Evolutionary conservation across 257 asterid genomes (phyloP), one percentile per base, ranked within the genome.

Genomic region (Solanum pimpinellifolium): DNA sequence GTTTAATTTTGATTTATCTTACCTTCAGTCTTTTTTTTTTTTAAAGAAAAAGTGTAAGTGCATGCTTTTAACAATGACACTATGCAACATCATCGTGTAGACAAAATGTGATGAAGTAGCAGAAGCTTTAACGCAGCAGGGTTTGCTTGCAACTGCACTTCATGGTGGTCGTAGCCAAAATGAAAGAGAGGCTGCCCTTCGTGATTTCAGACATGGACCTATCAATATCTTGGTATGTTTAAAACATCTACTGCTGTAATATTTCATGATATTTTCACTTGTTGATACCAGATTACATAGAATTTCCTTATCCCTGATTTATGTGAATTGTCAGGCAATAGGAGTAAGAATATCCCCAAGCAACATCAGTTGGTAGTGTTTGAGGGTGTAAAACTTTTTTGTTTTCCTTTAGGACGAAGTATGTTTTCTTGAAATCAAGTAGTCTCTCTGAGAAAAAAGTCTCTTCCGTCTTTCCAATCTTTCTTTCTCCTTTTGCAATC

Each of bases 161-260:
- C 98, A 96, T 90, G 99, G 99, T 75, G 99, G 99, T 72, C 98
- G 98, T 84, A 94, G 93, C 92, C 99, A 96, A 92, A 93, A 89
- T 87, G 99, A 96, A 91, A 91, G 99, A 89, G 99, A 95, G 91
- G 76, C 94, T 86, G 98, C 98, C 76, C 98, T 96, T 52, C 96
- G 80, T 86, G 97, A 93, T 90, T 95, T 96, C 87, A 92, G 98
- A 90, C 92, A 90, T 81, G 98, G 98, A 75, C 96, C 97, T 80
- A 91, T 92, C 56, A 94, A 91, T 86, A 92, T 96, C 87, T 90
- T 96, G 92, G 98, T 96, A 92, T 52, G 91, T 29, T 66, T 33
- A 70, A 52, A 87, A 65, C 83, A 82, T 21, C 68, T 41, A 37
- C 11, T 25, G 23, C 20, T 70, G 72, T 81, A 81, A 81, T 81